Evolutionary conservation across 2,329 filamentous ascomycete genomes (phyloP), one percentile per base, ranked within the genome.

Genomic region (Remersonia thermophila): DNA sequence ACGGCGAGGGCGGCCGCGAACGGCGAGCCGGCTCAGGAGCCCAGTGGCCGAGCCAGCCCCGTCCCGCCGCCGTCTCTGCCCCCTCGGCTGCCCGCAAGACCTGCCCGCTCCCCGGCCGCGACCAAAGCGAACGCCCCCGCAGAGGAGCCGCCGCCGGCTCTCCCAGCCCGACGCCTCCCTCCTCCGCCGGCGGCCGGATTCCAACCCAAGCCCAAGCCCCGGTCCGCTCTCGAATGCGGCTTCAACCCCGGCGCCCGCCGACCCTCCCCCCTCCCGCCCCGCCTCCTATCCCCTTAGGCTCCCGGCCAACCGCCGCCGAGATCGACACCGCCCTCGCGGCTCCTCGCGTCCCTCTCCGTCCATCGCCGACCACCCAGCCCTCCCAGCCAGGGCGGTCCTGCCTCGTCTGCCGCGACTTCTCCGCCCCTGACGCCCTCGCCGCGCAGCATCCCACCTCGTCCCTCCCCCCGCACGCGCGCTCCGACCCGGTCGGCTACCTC

Each of bases 381-480:
- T 31, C 16, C 8, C 20, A 7, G 34, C 50, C 12, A 49, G 52
- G 20, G 55, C 5, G 11, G 7, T 20, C 59, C n/a, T 96, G 91
- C 55, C 67, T 94, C 35, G 63, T 76, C 39, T 96, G 91, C 55
- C 77, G 87, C 45, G 87, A 96, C 60, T 96, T 93, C 58, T 86
- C 83, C 6, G 76, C 61, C 0, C 80, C 85, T 0, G 91, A 96
- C 58, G 58, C 59, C 11, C 78, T 93, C 46, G 89, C 85, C 4
- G 71, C 82, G 5, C 77, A 75, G 45, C 86, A 84, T 51, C 85
- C 87, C 4, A 67, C 77, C 20, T 60, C 80, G 30, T 72, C 75
- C 1, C 69, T 95, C 13, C 84, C 84, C 3, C 62, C 66, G 13
- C 59, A 64, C 12, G 16, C 10, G 13, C 20, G 20, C 20, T 23